phyloP scores from a whole-genome alignment of 1,284 basidiomycete species.

The Cryptococcus amylolentus region DNA sequence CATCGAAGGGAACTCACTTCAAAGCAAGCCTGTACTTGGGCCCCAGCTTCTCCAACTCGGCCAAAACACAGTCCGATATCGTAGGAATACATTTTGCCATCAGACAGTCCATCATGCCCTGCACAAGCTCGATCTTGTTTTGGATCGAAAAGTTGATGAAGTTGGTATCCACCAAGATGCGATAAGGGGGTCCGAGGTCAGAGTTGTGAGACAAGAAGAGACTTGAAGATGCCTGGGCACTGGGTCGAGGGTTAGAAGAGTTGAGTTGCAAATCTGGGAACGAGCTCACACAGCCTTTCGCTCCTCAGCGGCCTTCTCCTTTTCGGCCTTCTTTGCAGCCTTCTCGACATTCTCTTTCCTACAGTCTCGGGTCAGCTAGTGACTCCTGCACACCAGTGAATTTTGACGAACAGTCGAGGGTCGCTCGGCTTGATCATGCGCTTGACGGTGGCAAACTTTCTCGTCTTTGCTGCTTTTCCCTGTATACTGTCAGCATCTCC shows the following conservation, averaged over 20 bases:
- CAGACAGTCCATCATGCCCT: slow-evolving; percentile 99
- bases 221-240: slow-evolving; percentile 52
- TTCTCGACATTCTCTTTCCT: slow-evolving; percentile 55
- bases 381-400: neutral
- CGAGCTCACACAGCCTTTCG: slow-evolving; percentile 48
- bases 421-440: slow-evolving; percentile 93
- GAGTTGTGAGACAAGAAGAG: slow-evolving; percentile 96
- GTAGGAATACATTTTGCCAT: slow-evolving; percentile 99
- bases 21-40: slow-evolving; percentile 93
- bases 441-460: slow-evolving; percentile 94
- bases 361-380: neutral
- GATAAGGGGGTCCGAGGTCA: slow-evolving; percentile 92
- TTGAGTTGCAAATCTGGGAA: neutral
- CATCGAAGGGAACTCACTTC: slow-evolving; percentile 55
- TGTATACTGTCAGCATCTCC: slow-evolving; percentile 37
- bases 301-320: slow-evolving; percentile 50
- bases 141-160: slow-evolving; percentile 99
- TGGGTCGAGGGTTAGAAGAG: slow-evolving; percentile 1
- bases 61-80: slow-evolving; percentile 97
- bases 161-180: slow-evolving; percentile 97
- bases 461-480: slow-evolving; percentile 92
- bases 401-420: slow-evolving; percentile 71
- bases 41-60: slow-evolving; percentile 95
- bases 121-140: slow-evolving; percentile 94
- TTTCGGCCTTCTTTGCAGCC: slow-evolving; percentile 51